Evolutionary conservation across 495 filamentous ascomycete genomes (phyloP), one percentile per base, ranked within the genome.

Genomic region (Penicillium alfredii): DNA sequence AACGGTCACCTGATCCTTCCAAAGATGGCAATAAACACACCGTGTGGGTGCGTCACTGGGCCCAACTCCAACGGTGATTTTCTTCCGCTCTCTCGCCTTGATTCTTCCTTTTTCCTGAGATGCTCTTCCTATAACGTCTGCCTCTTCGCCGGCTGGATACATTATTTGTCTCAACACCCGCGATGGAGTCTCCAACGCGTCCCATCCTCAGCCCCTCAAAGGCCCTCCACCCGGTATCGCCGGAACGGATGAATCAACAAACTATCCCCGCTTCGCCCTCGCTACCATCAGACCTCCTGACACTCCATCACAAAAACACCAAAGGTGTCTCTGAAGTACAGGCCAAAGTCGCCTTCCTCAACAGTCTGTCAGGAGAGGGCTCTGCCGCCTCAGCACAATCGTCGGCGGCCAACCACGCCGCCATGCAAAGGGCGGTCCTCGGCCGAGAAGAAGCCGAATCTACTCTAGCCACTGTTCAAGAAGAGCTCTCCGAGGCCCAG

Each of bases 311-410:
- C 53, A 61, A 68, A 58, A 53, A 35, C 33, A 64, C 64, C 30
- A 64, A 55, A 22, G 65, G 69, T 11, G 56, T 56, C 34, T 84
- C 84, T 15, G 87, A 93, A 53, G 85, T 94, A 1, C 84, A 89
- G 51, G 80, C 85, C 18, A 92, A 90, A 60, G 86, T 94, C 47
- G 81, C 78, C 16, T 86, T 81, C 42, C 82, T 94, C 51, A 89
- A 94, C 63, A 76, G 71, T 31, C 63, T 94, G 22, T 67, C 73
- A 31, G 68, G 75, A 51, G 72, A 76, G 62, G 74, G 75, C 70
- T 49, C 76, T 72, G 60, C 63, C 71, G 51, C 77, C 74, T 51
- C 73, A 68, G 18, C 42, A 29, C 30, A 43, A 13, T 32, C 33
- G 8, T 45, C 62, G 3, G 45, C 58, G 4, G 42, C 45, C 33